Evolutionary conservation across 2,329 filamentous ascomycete species (phyloP), one percentile per base, ranked within the genome.

Genomic region (Fusarium duplospermum): DNA sequence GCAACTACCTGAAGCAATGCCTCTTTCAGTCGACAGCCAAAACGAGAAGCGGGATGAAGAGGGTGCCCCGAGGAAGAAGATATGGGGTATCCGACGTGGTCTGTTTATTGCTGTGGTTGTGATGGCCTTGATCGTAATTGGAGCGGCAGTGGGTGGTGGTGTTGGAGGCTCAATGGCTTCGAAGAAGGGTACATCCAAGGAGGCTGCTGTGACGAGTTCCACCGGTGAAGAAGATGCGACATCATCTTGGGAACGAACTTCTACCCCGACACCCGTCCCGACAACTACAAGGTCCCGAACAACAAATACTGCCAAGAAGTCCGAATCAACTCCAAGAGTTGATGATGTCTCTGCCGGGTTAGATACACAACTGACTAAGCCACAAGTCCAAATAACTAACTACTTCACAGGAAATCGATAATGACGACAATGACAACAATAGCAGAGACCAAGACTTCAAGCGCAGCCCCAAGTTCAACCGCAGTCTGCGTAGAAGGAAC

Each of bases 401-500:
- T 7, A 4, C 2, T 27, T 40, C 16, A 38, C 16, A 35, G 31
- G 35, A 57, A 40, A 40, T 40, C 54, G 1, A 18, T 18, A 35
- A 59, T 35, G 56, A 38, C 22, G 36, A 59, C 56, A 4, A 11
- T 35, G 20, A 36, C 13, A 35, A 57, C 20, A 35, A 10, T n/a
- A 24, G 11, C 7, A 33, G 52, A 57, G 22, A 40, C 54, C 11
- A 36, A n/a, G 36, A 40, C 56, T 29, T 29, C 56, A 40, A 38
- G 38, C 9, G 33, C 38, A 59, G n/a, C 45, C 7, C 45, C 58
- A 33, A 64, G 52, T 7, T 59, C 65, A 27, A 67, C 65, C 42
- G 65, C 40, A 1, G 62, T 65, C 20, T 73, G 69, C 5, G 29
- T 35, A 8, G 65, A 64, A 20, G 70, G 66, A 35, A 66, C 62